Base-by-base conservation (phyloP, 805 yeast genomes). In the Lachancea waltii region DNA sequence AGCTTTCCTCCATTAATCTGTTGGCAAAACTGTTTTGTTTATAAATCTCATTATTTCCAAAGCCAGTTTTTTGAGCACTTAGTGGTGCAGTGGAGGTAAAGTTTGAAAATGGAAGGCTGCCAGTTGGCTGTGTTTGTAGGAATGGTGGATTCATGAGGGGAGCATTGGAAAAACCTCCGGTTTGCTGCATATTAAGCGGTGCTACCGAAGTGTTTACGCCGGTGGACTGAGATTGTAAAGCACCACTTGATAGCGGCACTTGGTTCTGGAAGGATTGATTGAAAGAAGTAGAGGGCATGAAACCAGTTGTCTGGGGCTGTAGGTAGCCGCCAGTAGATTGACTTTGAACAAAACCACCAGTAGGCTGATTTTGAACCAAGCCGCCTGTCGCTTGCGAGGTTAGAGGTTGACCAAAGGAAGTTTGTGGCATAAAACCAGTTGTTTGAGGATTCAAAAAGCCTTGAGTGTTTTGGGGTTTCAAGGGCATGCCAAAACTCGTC, bases 71-170 rank as follows among this genome's bases (percentile, higher is more conserved):
- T 42, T 67, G 70, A 27, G 67, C 67, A 18, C 56, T 49, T 15
- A 67, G 48, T 10, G 71, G 70, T 22, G 51, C 49, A 7, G 56
- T 52, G 11, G 58, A 52, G 42, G 53, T 49, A 41, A 58, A 50
- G 27, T 51, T 56, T 28, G 60, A 50, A 36, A 81, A 75, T 33
- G 77, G 69, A 27, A 75, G 67, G n/a, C 74, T 66, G 5, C 89
- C 85, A 3, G 92, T 82, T 44, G 74, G 75, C 56, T 81, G 90
- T 11, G 83, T 75, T 45, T 70, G 79, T 36, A 77, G 64, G 6
- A 21, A 15, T 18, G 35, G 15, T 11, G 36, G 8, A 16, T 21
- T 20, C 5, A 14, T 13, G 10, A 75, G 40, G 7, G 55, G 51
- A 65, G 51, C 64, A 51, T 65, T 57, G 16, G 67, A 48, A 4